Base-by-base conservation (phyloP, 225 moss, liverwort and hornwort species). In the Neckera pumila region DNA sequence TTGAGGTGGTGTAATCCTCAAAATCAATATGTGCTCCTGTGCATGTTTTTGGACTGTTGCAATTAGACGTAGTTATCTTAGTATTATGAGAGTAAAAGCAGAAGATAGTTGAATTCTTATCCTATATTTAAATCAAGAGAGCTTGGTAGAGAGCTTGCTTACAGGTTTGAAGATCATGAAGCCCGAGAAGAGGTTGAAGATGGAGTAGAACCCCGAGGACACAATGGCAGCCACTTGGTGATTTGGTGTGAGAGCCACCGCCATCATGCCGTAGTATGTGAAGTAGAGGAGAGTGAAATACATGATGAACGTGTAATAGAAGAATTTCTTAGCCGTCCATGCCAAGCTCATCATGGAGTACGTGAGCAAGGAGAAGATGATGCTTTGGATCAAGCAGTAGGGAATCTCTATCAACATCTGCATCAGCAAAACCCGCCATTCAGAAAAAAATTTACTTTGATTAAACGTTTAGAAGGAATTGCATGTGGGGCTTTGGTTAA, bases 181-280 rank as follows among this genome's bases (percentile, higher is more conserved):
- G 47, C 94, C 94, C 12, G 94, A 93, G 89, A 94, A 94, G 90
- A 94, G 94, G 87, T 94, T 94, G 89, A 94, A 94, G 85, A 94
- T 89, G 85, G 94, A 90, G 87, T 94, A 94, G 65, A 94, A 93
- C 26, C 91, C 94, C 6, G 94, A 94, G 75, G 94, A 91, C n/a
- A 94, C 90, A 71, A 94, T 94, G 31, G 94, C 94, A 20, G 93
- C 94, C 59, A 94, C 92, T 89, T 93, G 94, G 85, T 94, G 93
- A 76, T 94, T 94, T 12, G 94, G 93, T 62, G 94, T 94, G 74
- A 94, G 90, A 31, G 93, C 94, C 71, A 94, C 94, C 64, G 93
- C 88, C 94, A 94, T 94, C 93, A 94, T 94, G 79, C 94, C 94
- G 64, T 93, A 94, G 90, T 94, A 94, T 54, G 94, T 94, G 94